Percentiles rank a stretch among this genome's conserved stretches.
phyloP scores from a whole-genome alignment of 2,329 filamentous ascomycete genomes.

The Alternaria ventricosa region DNA sequence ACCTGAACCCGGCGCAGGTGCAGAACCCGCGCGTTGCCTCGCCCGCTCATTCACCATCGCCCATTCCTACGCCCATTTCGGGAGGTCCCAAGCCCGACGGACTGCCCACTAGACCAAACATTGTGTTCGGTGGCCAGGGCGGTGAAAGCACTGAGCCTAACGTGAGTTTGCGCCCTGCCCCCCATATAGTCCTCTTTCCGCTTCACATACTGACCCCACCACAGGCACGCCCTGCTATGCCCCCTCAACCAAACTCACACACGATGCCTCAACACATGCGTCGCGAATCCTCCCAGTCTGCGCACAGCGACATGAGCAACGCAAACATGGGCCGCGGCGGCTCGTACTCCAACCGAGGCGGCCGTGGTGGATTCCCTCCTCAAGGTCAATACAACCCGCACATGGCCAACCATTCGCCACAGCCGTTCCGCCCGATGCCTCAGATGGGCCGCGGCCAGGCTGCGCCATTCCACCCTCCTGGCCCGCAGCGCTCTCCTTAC shows the following conservation, averaged over 20 bases:
- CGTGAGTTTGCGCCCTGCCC: conserved; percentile 62
- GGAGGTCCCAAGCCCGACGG: conserved; percentile 82
- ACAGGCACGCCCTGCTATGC: conserved; percentile 72
- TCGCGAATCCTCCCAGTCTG: conserved; percentile 84
- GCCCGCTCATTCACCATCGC: conserved; percentile 86
- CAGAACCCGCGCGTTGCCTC: conserved; percentile 77
- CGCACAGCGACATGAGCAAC: conserved; percentile 75
- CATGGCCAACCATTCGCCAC: conserved; percentile 55
- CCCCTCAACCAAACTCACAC: conserved; percentile 51
- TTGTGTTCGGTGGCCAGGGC: conserved; percentile 81
- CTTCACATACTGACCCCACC: conserved; percentile 20
- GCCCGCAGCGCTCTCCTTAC: conserved; percentile 61
- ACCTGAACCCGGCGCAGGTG: conserved; percentile 57
- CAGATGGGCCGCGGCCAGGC: conserved; percentile 61
- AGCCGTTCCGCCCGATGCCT: conserved; percentile 59
- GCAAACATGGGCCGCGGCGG: conserved; percentile 55
- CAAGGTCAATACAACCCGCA: conserved; percentile 57
- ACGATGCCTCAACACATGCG: conserved; percentile 74
- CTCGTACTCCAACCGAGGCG: conserved; percentile 49
- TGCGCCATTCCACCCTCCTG: conserved; percentile 58
- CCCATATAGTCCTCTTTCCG: not conserved
- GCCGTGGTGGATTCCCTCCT: conserved; percentile 57
- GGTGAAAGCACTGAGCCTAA: conserved; percentile 71
- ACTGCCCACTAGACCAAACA: conserved; percentile 72
- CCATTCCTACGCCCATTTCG: conserved; percentile 88